Evolutionary conservation across 192 early-diverging fungal genomes (phyloP).

Genomic region (Dissophora globulifera): DNA sequence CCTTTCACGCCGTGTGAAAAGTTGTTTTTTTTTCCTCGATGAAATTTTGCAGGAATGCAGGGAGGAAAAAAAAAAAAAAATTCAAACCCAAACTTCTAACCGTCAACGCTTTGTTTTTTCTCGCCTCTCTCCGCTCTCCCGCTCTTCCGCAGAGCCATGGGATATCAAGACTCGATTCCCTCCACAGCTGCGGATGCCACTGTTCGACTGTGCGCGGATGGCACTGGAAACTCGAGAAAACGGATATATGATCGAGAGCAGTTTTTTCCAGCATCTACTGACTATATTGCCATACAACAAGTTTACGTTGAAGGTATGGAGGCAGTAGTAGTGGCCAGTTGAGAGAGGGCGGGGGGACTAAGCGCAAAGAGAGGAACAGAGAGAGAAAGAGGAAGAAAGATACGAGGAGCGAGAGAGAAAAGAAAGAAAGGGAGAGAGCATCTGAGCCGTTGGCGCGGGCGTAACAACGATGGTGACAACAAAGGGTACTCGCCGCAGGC

Average conservation of each 20-base stretch:
- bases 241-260: constrained; percentile 15
- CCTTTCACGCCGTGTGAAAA: neutral
- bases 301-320: constrained; percentile 26
- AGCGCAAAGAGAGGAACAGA: too few relatives aligned
- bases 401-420: too few relatives aligned
- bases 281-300: constrained; percentile 12
- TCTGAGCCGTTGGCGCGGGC: too few relatives aligned
- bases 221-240: neutral
- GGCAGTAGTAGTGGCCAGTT: too few relatives aligned
- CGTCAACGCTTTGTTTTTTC: neutral
- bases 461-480: too few relatives aligned
- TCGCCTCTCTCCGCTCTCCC: constrained; percentile 8
- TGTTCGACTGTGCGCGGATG: constrained; percentile 10
- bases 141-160: constrained; percentile 8
- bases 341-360: too few relatives aligned
- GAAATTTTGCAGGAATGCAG: neutral
- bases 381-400: too few relatives aligned
- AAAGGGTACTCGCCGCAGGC: too few relatives aligned
- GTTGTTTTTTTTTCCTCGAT: too few relatives aligned
- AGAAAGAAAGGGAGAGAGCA: too few relatives aligned
- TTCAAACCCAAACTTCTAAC: neutral
- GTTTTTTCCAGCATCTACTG: constrained; percentile 18
- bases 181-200: neutral
- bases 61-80: constrained; percentile 5
- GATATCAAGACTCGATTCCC: constrained; percentile 15